phyloP scores from a whole-genome alignment of 176 grass and related monocot genomes.

The Coix lacrymajobi region DNA sequence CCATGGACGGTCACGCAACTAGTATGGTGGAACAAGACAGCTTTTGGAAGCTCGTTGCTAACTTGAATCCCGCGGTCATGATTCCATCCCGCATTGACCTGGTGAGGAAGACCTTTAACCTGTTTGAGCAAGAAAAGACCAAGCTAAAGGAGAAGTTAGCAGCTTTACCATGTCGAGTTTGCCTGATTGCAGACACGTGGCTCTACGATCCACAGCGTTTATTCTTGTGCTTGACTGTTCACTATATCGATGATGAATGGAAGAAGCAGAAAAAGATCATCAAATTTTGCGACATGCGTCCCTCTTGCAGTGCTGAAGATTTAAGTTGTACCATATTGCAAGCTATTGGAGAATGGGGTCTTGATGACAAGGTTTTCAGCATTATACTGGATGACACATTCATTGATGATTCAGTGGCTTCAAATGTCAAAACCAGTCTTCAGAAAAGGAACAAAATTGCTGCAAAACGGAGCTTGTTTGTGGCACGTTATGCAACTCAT shows the following conservation, averaged over 20 bases:
- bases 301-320: not conserved
- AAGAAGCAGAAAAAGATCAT: conserved; percentile 7
- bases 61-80: conserved; percentile 14
- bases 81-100: not conserved
- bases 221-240: conserved; percentile 29
- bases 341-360: conserved; percentile 26
- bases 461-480: conserved; percentile 21
- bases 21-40: not conserved
- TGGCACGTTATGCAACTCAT: conserved; percentile 22
- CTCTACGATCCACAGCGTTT: not conserved
- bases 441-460: not conserved
- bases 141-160: conserved; percentile 31
- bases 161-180: conserved; percentile 15
- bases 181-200: conserved; percentile 20
- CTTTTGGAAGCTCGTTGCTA: conserved; percentile 28
- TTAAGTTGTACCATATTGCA: not conserved
- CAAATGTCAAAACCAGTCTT: not conserved
- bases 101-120: not conserved
- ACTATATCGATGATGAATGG: conserved; percentile 30
- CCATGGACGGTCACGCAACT: not conserved
- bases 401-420: conserved; percentile 24
- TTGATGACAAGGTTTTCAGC: conserved; percentile 26
- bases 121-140: conserved; percentile 26
- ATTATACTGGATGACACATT: conserved; percentile 25
- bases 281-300: not conserved